Evolutionary conservation across 2,329 filamentous ascomycete genomes (phyloP).

Genomic region (Fusarium sp.): DNA sequence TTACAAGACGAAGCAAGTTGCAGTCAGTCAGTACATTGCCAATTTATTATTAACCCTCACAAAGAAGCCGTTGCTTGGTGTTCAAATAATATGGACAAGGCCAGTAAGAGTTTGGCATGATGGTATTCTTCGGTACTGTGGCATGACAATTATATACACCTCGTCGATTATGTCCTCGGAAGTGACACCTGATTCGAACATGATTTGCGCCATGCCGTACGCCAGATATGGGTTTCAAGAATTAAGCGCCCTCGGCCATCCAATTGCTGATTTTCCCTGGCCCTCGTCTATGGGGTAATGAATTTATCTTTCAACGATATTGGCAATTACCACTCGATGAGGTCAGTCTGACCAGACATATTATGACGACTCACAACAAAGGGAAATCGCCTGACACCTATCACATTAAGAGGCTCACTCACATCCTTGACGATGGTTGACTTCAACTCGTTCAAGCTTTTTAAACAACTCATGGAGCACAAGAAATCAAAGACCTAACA

Average conservation of each 20-base stretch:
- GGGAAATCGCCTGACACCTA: neutral
- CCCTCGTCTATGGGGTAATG: neutral
- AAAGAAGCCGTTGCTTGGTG: neutral
- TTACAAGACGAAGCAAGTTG: neutral
- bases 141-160: constrained; percentile 11
- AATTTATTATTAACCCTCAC: neutral
- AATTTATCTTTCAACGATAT: constrained; percentile 1
- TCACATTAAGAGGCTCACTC: no score
- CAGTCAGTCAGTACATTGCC: constrained; percentile 4
- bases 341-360: neutral
- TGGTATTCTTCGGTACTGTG: constrained; percentile 1
- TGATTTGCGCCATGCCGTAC: constrained; percentile 1
- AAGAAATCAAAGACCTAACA: neutral
- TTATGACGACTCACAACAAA: neutral
- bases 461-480: constrained; percentile 2
- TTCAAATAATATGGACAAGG: neutral
- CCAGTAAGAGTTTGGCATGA: constrained; percentile 1
- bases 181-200: constrained; percentile 5
- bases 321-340: neutral
- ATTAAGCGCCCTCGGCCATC: constrained; percentile 6
- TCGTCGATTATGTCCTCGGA: constrained; percentile 8
- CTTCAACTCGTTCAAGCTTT: neutral
- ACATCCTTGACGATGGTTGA: neutral
- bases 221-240: neutral
- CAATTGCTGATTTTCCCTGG: neutral